These are phyloP conservation scores for Trichoderma sp. DNA, from an alignment of 2,329 filamentous ascomycete genomes.

Conservation along the genomic window DNA sequence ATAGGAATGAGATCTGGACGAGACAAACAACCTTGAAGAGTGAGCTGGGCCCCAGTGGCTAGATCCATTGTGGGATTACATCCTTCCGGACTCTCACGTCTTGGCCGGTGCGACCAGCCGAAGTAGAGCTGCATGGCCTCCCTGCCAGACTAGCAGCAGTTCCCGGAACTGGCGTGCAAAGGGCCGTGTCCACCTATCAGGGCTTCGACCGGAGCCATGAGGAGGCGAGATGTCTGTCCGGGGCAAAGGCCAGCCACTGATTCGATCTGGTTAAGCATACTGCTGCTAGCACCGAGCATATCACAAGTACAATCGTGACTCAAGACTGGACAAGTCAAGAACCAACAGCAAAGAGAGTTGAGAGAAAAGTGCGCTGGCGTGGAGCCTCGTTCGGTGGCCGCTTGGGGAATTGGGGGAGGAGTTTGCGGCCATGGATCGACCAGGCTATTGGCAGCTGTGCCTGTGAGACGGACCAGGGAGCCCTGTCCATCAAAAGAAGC, in stretches of 20 bases:
- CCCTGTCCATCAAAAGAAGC: background rate
- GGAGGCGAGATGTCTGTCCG: conserved; percentile 26
- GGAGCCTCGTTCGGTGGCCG: background rate
- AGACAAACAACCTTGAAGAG: background rate
- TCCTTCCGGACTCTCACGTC: background rate
- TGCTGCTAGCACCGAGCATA: background rate
- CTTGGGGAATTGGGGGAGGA: background rate
- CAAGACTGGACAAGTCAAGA: background rate
- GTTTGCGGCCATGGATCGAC: background rate
- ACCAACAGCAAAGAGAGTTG: background rate
- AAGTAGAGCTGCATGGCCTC: conserved; percentile 1
- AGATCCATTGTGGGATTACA: background rate
- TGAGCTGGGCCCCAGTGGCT: background rate
- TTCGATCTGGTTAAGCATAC: background rate
- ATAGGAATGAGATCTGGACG: background rate
- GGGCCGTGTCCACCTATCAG: conserved; percentile 33
- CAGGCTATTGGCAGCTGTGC: background rate
- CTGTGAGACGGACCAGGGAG: background rate
- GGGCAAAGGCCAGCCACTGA: background rate
- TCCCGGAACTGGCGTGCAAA: background rate
- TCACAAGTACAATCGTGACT: background rate
- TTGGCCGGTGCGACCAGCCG: conserved; percentile 20
- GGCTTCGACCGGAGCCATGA: conserved; percentile 30
- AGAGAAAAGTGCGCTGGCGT: background rate
- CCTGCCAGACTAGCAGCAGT: background rate